These are phyloP conservation scores for Spathaspora hagerdaliae DNA, from an alignment of 805 yeast genomes.

Conservation along the genomic window DNA sequence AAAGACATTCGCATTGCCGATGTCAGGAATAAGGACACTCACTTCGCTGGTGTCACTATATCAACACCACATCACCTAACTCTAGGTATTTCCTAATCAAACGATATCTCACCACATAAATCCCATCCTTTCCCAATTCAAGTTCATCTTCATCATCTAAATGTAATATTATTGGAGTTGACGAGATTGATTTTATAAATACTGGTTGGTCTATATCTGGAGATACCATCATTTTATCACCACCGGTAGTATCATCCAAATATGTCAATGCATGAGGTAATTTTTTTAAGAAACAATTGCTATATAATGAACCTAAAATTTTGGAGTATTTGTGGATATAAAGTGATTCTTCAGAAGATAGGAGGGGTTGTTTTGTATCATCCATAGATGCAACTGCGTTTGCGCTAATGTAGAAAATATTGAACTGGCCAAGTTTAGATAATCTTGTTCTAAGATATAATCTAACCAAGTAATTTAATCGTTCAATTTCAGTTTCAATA, in stretches of 20 bases:
- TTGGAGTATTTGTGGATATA: slow-evolving; percentile 70
- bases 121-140: slow-evolving; percentile 57
- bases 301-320: slow-evolving; percentile 61
- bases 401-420: slow-evolving; percentile 53
- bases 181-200: slow-evolving; percentile 51
- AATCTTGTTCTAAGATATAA: slow-evolving; percentile 77
- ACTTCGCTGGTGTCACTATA: slow-evolving; percentile 11
- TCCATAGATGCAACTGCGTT: slow-evolving; percentile 9
- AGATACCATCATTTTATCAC: slow-evolving; percentile 66
- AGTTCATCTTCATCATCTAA: slow-evolving; percentile 40
- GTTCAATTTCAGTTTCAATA: slow-evolving; percentile 86
- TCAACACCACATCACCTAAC: slow-evolving; percentile 36
- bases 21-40: no score
- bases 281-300: slow-evolving; percentile 58
- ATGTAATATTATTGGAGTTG: slow-evolving; percentile 21
- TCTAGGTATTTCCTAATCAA: slow-evolving; percentile 29
- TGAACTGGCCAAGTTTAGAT: slow-evolving; percentile 66
- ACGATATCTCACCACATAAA: slow-evolving; percentile 71
- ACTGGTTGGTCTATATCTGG: slow-evolving; percentile 81
- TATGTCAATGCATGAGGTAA: slow-evolving; percentile 69
- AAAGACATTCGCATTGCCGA: no score
- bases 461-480: slow-evolving; percentile 78
- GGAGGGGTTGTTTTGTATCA: slow-evolving; percentile 9
- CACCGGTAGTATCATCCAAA: slow-evolving; percentile 65
- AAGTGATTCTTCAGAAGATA: slow-evolving; percentile 57